Evolutionary conservation across 768 basidiomycete species (phyloP), one percentile per base, ranked within the genome.

Genomic region (Saitozyma podzolica): DNA sequence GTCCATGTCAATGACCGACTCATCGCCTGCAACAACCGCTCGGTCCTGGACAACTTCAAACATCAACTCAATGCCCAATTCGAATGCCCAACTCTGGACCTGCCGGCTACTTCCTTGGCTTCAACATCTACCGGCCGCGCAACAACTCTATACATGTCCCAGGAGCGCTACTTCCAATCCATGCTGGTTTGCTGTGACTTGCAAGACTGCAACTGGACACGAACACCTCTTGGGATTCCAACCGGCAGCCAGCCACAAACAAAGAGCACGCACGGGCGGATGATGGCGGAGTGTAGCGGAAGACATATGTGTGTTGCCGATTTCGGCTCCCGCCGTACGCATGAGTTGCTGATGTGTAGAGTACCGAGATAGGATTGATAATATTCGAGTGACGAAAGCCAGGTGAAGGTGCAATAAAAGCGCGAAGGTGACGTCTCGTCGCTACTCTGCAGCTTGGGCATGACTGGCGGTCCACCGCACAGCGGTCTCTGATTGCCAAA

Each of bases 401-500:
- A 29, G 29, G 29, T 29, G 5, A 29, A 29, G 29, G 5, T 29
- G 29, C 29, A 29, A 29, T 29, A 29, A 29, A 29, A 29, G 29
- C 29, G 29, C 29, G 29, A 29, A 29, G 29, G 29, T 29, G 29
- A 29, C 29, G 2, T 29, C 2, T 29, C 29, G 29, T 29, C 5
- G 29, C 29, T 29, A 29, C 29, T 29, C 2, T 29, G 5, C 5
- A 29, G 29, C 29, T 2, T 29, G 29, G 5, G 29, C 29, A 29
- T 29, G 29, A 29, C 29, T 29, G 29, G 29, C 29, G 29, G 29
- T 29, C 29, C 29, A 29, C 29, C 29, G 29, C 29, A 5, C 29
- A 29, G 29, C 29, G 29, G 29, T 29, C 11, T 56, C 45, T 13
- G 68, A 60, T 40, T 66, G 68, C 68, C 68, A 69, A 56, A 66